A percentile compares a stretch with the other conserved stretches of the same genome.
Conservation (phyloP, 306 rosid genomes). For the Vigna nakashimae region DNA sequence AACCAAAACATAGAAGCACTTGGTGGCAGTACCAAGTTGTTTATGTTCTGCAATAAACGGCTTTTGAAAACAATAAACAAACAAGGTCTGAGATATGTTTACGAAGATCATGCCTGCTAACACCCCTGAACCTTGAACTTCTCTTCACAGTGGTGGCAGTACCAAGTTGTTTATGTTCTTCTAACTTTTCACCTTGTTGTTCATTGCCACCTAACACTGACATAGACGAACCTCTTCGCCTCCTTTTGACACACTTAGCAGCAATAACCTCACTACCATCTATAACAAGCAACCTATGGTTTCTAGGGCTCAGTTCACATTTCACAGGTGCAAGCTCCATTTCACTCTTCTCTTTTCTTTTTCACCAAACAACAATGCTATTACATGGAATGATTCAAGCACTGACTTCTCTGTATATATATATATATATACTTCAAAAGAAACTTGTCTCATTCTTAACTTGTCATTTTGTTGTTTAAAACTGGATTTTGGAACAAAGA, state of each 20-base stretch:
- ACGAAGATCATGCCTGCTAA: slow-evolving; percentile 61
- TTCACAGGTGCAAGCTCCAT: slow-evolving; percentile 62
- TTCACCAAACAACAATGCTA: slow-evolving; percentile 24
- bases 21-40: no score
- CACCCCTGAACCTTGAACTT: slow-evolving; percentile 85
- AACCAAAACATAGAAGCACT: no score
- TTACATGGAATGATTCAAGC: slow-evolving; percentile 34
- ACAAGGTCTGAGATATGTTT: not conserved
- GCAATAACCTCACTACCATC: slow-evolving; percentile 49
- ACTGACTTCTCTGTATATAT: slow-evolving; percentile 34
- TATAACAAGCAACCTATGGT: slow-evolving; percentile 47
- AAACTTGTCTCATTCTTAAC: slow-evolving; percentile 44
- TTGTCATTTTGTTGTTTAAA: slow-evolving; percentile 41
- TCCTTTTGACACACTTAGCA: slow-evolving; percentile 55
- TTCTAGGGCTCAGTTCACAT: slow-evolving; percentile 50
- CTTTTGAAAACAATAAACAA: not conserved
- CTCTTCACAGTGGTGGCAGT: slow-evolving; percentile 68
- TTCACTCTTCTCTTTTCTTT: not conserved
- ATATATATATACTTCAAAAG: not conserved
- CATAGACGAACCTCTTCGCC: slow-evolving; percentile 54
- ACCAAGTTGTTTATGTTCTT: slow-evolving; percentile 38
- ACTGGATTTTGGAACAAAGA: slow-evolving; percentile 33
- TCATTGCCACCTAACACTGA: slow-evolving; percentile 38
- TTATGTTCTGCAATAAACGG: not conserved
- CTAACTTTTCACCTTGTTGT: slow-evolving; percentile 43